A percentile compares a stretch with the other conserved stretches of the same genome.
Evolutionary conservation across 768 basidiomycete species (phyloP).

Genomic region (Kwoniella shandongensis): DNA sequence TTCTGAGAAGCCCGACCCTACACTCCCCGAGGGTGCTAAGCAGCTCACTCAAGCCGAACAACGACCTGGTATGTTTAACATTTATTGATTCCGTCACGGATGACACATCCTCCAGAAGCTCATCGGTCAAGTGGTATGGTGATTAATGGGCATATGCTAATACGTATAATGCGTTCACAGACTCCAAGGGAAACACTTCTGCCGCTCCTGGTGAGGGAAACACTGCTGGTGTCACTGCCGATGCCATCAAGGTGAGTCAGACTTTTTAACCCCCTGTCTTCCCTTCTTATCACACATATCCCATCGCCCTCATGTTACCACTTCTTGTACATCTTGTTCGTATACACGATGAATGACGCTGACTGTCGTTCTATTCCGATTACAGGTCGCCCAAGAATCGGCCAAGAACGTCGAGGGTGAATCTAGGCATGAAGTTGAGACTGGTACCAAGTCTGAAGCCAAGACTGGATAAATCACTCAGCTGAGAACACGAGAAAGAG

Average conservation of each 20-base stretch:
- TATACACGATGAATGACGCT: background rate
- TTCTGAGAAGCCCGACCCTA: slow-evolving; percentile 18
- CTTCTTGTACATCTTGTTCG: too few relatives aligned
- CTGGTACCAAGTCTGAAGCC: slow-evolving; percentile 10
- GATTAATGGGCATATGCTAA: background rate
- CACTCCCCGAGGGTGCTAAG: slow-evolving; percentile 10
- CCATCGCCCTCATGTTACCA: too few relatives aligned
- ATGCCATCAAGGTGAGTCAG: slow-evolving; percentile 22
- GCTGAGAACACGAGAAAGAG: too few relatives aligned
- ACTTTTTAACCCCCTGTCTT: background rate
- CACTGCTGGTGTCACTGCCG: slow-evolving; percentile 12
- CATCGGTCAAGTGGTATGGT: background rate
- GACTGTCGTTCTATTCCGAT: background rate
- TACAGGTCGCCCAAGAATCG: slow-evolving; percentile 21
- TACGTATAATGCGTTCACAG: background rate
- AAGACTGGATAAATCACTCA: background rate
- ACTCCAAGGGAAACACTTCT: slow-evolving; percentile 3
- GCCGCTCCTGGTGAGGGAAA: slow-evolving; percentile 16
- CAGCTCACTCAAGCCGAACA: slow-evolving; percentile 31
- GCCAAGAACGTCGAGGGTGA: slow-evolving; percentile 21
- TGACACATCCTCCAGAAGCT: background rate
- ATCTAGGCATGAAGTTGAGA: slow-evolving; percentile 32
- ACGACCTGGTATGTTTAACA: slow-evolving; percentile 22
- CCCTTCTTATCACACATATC: background rate
- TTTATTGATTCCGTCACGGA: background rate